phyloP scores from a whole-genome alignment of 495 filamentous ascomycete species.

The Aspergillus saccharolyticus region DNA sequence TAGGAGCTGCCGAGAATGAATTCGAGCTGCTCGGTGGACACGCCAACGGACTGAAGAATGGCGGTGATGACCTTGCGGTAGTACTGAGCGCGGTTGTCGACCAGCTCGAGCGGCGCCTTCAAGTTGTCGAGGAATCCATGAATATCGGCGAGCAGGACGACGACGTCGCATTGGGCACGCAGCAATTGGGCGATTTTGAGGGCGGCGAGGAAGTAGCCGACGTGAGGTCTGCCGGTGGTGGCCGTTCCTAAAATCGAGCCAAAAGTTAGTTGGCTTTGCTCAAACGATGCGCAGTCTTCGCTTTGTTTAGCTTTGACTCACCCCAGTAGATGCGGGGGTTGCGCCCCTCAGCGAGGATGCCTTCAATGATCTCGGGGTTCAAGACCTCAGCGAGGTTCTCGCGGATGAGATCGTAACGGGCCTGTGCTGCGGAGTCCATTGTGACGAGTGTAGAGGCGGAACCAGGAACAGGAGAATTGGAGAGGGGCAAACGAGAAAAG shows the following conservation, averaged over 20 bases:
- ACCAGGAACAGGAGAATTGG: background rate
- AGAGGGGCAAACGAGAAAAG: background rate
- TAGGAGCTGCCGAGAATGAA: slow-evolving; percentile 85
- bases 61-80: slow-evolving; percentile 63
- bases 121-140: slow-evolving; percentile 47
- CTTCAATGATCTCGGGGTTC: slow-evolving; percentile 79
- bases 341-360: slow-evolving; percentile 63
- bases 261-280: slow-evolving; percentile 14
- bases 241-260: slow-evolving; percentile 54
- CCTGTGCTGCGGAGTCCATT: slow-evolving; percentile 12
- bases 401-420: slow-evolving; percentile 61
- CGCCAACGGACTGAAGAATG: slow-evolving; percentile 64
- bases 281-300: too few species aligned
- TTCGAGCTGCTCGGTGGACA: slow-evolving; percentile 64
- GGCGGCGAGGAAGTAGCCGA: slow-evolving; percentile 68
- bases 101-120: slow-evolving; percentile 65
- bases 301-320: slow-evolving; percentile 16
- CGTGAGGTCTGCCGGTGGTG: slow-evolving; percentile 75
- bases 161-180: slow-evolving; percentile 74
- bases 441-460: background rate
- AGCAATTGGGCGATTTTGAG: slow-evolving; percentile 89
- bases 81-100: slow-evolving; percentile 69
- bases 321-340: slow-evolving; percentile 83
- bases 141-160: slow-evolving; percentile 73
- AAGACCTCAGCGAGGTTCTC: slow-evolving; percentile 80